Conservation (phyloP, 345 rosid species). For the rapeseed (Brassica napus) region DNA sequence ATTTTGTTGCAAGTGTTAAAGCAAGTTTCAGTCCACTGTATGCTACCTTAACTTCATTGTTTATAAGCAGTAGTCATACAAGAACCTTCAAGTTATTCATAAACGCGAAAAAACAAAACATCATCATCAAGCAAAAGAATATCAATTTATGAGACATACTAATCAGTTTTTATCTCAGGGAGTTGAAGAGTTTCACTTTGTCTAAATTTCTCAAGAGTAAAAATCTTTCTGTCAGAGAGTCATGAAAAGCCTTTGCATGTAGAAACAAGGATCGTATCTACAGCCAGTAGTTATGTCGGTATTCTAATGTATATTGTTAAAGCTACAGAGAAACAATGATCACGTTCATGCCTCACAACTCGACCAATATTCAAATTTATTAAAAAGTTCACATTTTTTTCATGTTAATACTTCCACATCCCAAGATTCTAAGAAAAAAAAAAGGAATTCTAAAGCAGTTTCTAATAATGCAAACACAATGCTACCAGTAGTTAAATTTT, state of each 20-base stretch:
- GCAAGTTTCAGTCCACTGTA: slow-evolving; percentile 23
- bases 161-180: slow-evolving; percentile 56
- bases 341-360: background rate
- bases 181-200: slow-evolving; percentile 62
- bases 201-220: slow-evolving; percentile 70
- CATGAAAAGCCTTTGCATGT: slow-evolving; percentile 65
- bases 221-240: slow-evolving; percentile 67
- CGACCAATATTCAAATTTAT: background rate
- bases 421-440: background rate
- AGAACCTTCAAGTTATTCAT: slow-evolving; percentile 32
- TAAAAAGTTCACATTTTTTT: background rate
- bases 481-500: background rate
- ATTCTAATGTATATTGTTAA: background rate
- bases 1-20: slow-evolving; percentile 23
- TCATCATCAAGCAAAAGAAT: slow-evolving; percentile 20
- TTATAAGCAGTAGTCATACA: slow-evolving; percentile 30
- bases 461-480: background rate
- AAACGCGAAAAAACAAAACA: slow-evolving; percentile 1
- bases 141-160: slow-evolving; percentile 31
- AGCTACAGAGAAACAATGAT: background rate
- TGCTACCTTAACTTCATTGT: slow-evolving; percentile 25
- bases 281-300: background rate
- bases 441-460: background rate
- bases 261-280: slow-evolving; percentile 20
- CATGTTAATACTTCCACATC: background rate